Evolutionary conservation across 805 yeast genomes (phyloP).

Genomic region (Millerago galiae): DNA sequence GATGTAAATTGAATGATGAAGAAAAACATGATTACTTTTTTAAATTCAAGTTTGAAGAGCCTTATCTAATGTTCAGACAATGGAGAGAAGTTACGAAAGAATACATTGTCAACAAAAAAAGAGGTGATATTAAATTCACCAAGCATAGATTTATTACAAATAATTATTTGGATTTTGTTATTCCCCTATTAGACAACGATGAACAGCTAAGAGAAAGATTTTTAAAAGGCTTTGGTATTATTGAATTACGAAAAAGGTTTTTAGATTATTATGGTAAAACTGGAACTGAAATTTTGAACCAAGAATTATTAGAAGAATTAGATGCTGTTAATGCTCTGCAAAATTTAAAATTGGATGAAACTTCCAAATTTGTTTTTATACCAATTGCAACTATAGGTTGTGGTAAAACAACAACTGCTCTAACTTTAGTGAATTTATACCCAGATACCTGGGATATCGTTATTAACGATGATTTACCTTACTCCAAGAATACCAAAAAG

Average conservation of each 20-base stretch:
- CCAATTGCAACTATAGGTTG: slow-evolving; percentile 92
- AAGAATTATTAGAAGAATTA: slow-evolving; percentile 32
- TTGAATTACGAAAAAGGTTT: slow-evolving; percentile 63
- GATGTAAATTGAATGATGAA: slow-evolving; percentile 40
- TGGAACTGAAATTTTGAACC: slow-evolving; percentile 53
- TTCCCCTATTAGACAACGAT: slow-evolving; percentile 45
- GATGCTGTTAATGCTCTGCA: slow-evolving; percentile 34
- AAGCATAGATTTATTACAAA: slow-evolving; percentile 56
- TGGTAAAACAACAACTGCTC: slow-evolving; percentile 83
- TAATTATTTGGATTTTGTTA: slow-evolving; percentile 63
- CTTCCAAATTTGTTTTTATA: slow-evolving; percentile 55
- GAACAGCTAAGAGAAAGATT: slow-evolving; percentile 41
- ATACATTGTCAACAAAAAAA: slow-evolving; percentile 31
- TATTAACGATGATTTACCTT: slow-evolving; percentile 72
- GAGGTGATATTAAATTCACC: slow-evolving; percentile 32
- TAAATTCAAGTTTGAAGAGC: slow-evolving; percentile 93
- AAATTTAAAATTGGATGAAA: slow-evolving; percentile 27
- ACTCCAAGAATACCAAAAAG: slow-evolving; percentile 37
- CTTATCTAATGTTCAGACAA: slow-evolving; percentile 83
- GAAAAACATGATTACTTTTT: slow-evolving; percentile 56
- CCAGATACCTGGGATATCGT: slow-evolving; percentile 60
- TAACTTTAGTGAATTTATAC: slow-evolving; percentile 48
- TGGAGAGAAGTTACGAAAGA: slow-evolving; percentile 81
- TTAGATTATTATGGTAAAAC: slow-evolving; percentile 44
- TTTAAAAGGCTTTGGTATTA: slow-evolving; percentile 60